Conservation (phyloP, 2,329 filamentous ascomycete species). For the Hymenoscyphus scutula region DNA sequence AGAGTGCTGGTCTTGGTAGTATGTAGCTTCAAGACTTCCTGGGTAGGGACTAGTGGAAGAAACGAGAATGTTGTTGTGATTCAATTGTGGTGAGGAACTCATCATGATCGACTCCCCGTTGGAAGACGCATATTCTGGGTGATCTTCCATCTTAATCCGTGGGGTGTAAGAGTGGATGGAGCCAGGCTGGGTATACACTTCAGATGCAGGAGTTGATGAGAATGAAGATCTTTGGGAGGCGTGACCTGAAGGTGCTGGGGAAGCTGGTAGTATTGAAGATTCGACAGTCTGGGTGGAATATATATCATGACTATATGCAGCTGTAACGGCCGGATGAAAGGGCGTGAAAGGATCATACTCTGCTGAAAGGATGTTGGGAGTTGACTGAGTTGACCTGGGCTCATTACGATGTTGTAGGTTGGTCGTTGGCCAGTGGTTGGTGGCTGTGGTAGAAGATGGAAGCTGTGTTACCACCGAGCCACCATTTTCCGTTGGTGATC, state of each 20-base stretch:
- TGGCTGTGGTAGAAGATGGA: conserved; percentile 26
- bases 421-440: conserved; percentile 31
- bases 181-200: conserved; percentile 34
- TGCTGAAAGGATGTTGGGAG: conserved; percentile 46
- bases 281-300: conserved; percentile 44
- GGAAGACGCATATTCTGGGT: conserved; percentile 28
- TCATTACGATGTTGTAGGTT: conserved; percentile 28
- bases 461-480: conserved; percentile 23
- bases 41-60: conserved; percentile 29
- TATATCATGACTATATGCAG: conserved; percentile 47
- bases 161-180: conserved; percentile 33
- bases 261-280: conserved; percentile 30
- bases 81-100: conserved; percentile 27
- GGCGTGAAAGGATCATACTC: conserved; percentile 52
- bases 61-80: conserved; percentile 26
- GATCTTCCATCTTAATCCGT: conserved; percentile 37
- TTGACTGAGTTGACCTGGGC: conserved; percentile 30
- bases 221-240: conserved; percentile 37
- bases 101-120: conserved; percentile 29
- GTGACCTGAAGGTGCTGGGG: conserved; percentile 33
- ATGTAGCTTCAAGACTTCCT: conserved; percentile 31
- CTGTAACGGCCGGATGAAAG: conserved; percentile 44
- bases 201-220: conserved; percentile 35
- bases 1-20: conserved; percentile 30
- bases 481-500: conserved; percentile 27